phyloP scores from a whole-genome alignment of 257 asterid species.

The Przewalskia tangutica region DNA sequence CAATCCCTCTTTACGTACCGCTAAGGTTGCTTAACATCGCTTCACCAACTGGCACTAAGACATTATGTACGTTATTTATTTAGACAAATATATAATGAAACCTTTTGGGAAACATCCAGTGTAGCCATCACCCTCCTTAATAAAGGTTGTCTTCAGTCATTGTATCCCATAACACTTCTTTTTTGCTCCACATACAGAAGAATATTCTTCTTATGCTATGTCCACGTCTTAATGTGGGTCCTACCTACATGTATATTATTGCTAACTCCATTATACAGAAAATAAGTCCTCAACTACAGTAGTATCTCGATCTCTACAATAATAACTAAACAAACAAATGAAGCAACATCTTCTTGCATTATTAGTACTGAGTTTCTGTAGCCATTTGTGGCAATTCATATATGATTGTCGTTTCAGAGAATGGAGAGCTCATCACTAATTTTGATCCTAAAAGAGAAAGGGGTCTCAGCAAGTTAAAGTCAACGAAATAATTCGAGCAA shows the following conservation, averaged over 20 bases:
- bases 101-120: neutral
- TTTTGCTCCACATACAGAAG: neutral
- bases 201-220: neutral
- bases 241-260: neutral
- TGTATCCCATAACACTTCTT: neutral
- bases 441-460: neutral
- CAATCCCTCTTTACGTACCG: too few relatives aligned
- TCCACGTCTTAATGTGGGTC: neutral
- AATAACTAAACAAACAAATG: neutral
- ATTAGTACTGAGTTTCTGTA: neutral
- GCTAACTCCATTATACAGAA: neutral
- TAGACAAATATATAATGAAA: neutral
- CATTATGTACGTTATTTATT: neutral
- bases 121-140: neutral
- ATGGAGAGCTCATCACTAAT: neutral
- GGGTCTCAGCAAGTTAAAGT: neutral
- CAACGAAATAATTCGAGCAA: neutral
- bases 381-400: neutral
- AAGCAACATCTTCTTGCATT: neutral
- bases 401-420: neutral
- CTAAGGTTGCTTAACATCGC: too few relatives aligned
- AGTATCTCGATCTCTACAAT: neutral
- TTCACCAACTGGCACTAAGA: too few relatives aligned
- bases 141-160: neutral
- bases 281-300: neutral